phyloP scores from a whole-genome alignment of 148 eudicot genomes.

The Vaccinium darrowii region DNA sequence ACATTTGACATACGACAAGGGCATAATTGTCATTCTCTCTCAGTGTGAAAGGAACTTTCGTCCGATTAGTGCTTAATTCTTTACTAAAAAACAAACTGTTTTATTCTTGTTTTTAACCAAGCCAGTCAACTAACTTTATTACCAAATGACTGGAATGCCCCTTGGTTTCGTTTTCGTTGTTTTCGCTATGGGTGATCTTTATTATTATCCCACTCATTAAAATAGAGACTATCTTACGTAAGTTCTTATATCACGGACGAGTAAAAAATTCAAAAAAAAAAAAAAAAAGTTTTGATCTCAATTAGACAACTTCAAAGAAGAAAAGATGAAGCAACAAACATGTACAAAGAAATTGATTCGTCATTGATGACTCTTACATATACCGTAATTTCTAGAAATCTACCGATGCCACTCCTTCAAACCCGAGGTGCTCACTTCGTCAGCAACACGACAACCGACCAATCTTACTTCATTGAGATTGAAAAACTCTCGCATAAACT shows the following conservation, averaged over 20 bases:
- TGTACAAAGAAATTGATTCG: not conserved
- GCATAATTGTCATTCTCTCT: not conserved
- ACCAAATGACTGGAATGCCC: constrained; percentile 1
- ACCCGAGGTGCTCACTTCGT: too few species aligned
- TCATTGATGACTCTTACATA: not conserved
- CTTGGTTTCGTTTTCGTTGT: not conserved
- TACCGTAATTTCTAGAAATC: not conserved
- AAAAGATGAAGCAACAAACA: not conserved
- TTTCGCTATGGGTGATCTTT: not conserved
- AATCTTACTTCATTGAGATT: too few species aligned
- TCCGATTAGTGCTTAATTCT: not conserved
- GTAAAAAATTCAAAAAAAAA: not conserved
- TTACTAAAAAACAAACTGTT: not conserved
- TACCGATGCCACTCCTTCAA: too few species aligned
- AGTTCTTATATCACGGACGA: not conserved
- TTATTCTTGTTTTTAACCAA: not conserved
- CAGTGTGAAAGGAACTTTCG: not conserved
- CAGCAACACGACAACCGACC: too few species aligned
- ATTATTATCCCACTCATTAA: not conserved
- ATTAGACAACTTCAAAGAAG: not conserved
- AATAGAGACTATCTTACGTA: not conserved
- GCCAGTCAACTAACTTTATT: not conserved
- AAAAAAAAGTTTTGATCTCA: not conserved
- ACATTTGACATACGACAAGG: not conserved
- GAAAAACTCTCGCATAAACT: not conserved